Evolutionary conservation across 129 eudicot species (phyloP).

Genomic region (Silybum marianum): DNA sequence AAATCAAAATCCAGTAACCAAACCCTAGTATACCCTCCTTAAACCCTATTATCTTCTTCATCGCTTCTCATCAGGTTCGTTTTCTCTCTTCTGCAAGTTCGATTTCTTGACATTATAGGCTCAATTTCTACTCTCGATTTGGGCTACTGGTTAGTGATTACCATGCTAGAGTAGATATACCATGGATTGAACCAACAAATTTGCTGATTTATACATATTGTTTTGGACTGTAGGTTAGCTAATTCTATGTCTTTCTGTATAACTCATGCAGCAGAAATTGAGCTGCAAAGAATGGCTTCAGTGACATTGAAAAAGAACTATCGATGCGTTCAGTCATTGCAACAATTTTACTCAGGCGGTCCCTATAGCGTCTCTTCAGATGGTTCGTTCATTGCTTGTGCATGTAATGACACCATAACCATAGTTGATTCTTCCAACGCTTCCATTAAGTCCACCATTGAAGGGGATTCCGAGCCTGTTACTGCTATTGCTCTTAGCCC

Average conservation of each 20-base stretch:
- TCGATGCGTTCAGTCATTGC: conserved; percentile 52
- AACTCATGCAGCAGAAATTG: neutral
- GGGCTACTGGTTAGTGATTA: neutral
- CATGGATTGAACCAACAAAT: neutral
- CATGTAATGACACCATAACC: conserved; percentile 73
- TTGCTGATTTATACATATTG: neutral
- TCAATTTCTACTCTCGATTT: no score
- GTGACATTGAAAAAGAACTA: conserved; percentile 69
- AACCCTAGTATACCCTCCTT: no score
- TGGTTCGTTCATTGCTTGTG: conserved; percentile 78
- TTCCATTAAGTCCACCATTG: conserved; percentile 73
- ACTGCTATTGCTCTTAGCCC: conserved; percentile 77
- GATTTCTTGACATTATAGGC: no score
- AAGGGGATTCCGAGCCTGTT: conserved; percentile 75
- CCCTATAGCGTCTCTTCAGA: conserved; percentile 72
- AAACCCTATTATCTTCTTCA: no score
- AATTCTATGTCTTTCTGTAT: neutral
- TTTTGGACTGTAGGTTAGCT: neutral
- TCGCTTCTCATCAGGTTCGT: no score
- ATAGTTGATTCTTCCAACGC: conserved; percentile 80
- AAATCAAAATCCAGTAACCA: no score
- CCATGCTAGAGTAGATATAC: neutral
- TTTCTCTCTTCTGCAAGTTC: no score
- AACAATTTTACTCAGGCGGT: conserved; percentile 90
- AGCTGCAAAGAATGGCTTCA: conserved; percentile 43